A percentile compares a stretch with the other conserved stretches of the same genome.
phyloP scores from a whole-genome alignment of 2,329 filamentous ascomycete genomes.

The Penicillium sp. region DNA sequence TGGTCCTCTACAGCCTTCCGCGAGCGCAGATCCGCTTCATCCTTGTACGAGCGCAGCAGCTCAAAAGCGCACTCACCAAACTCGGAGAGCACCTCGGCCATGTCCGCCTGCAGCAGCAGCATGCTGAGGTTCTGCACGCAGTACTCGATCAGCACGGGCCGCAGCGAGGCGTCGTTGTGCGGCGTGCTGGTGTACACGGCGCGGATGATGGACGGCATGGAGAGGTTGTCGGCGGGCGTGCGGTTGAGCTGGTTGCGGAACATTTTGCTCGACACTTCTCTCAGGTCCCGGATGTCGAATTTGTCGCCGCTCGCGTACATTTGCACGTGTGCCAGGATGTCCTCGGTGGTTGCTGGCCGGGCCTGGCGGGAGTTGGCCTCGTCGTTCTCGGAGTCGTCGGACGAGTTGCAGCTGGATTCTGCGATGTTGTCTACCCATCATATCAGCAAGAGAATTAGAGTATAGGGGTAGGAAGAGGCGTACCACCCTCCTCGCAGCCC shows the following conservation, averaged over 20 bases:
- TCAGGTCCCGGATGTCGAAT: conserved; percentile 14
- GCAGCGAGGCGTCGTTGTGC: conserved; percentile 11
- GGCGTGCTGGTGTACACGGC: conserved; percentile 12
- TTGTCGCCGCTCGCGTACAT: conserved; percentile 15
- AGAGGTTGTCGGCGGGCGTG: conserved; percentile 10
- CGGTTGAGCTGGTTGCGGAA: conserved; percentile 15
- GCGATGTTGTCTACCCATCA: background rate
- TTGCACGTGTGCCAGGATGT: conserved; percentile 15
- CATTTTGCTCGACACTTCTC: conserved; percentile 13
- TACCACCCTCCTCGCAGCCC: conserved; percentile 8
- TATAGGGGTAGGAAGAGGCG: no score
- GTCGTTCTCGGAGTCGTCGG: conserved; percentile 16
- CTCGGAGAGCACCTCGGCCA: conserved; percentile 11
- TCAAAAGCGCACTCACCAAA: conserved; percentile 15
- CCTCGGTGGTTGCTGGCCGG: conserved; percentile 13
- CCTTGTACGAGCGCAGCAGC: conserved; percentile 14
- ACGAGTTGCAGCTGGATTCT: conserved; percentile 8
- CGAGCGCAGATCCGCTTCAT: conserved; percentile 14
- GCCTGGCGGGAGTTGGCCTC: conserved; percentile 8
- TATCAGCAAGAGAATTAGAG: no score
- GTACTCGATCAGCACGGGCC: conserved; percentile 14
- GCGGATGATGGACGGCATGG: conserved; percentile 9
- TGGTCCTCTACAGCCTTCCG: conserved; percentile 15
- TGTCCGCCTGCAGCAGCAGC: conserved; percentile 7
- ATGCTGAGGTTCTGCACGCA: conserved; percentile 14